Evolutionary conservation across 2,329 filamentous ascomycete species (phyloP).

Genomic region (Chaetomium globosum): DNA sequence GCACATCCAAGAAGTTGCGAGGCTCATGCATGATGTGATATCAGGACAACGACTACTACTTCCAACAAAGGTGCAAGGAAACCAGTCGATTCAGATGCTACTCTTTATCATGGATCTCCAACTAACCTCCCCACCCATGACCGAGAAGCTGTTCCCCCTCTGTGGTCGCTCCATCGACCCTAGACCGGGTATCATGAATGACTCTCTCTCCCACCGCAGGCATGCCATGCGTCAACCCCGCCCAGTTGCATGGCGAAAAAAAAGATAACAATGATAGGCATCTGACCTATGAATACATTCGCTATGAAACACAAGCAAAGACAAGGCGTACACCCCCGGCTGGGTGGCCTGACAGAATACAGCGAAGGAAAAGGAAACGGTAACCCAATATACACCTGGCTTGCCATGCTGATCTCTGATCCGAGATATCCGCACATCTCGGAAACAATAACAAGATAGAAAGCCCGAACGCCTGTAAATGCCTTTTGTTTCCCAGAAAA

Average conservation of each 20-base stretch:
- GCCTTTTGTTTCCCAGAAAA: conserved; percentile 33
- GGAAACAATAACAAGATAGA: conserved; percentile 13
- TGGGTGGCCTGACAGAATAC: conserved; percentile 4
- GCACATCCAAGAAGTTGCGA: not conserved
- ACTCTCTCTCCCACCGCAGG: not conserved
- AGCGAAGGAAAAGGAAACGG: conserved; percentile 8
- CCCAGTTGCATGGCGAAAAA: not conserved
- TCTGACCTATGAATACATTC: conserved; percentile 21
- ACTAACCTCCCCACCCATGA: not conserved
- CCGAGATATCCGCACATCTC: conserved; percentile 23
- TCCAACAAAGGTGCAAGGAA: not conserved
- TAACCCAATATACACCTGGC: conserved; percentile 26
- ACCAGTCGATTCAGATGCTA: conserved; percentile 8
- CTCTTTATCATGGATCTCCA: conserved; percentile 7
- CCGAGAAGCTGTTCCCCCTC: not conserved
- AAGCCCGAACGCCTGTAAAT: conserved; percentile 37
- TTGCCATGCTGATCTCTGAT: conserved; percentile 28
- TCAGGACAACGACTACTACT: not conserved
- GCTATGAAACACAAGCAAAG: conserved; percentile 1
- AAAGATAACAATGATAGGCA: not conserved
- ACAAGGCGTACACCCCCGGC: not conserved
- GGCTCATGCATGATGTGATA: not conserved
- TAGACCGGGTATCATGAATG: not conserved
- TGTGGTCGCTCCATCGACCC: not conserved
- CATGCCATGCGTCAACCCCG: not conserved